phyloP scores from a whole-genome alignment of 2,329 filamentous ascomycete species.

The Lecanicillium sp. region DNA sequence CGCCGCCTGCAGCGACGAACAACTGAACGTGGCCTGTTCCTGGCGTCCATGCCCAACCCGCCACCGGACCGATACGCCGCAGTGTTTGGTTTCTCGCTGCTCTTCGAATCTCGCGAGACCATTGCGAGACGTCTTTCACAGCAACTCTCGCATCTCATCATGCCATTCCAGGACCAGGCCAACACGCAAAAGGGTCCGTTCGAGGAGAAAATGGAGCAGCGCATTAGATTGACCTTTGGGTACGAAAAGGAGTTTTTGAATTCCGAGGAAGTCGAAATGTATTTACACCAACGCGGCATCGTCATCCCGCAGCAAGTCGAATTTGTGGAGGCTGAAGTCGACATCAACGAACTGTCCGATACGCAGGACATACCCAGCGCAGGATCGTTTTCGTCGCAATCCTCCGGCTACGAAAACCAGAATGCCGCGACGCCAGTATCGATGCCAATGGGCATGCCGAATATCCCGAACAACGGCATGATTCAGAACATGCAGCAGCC shows the following conservation, averaged over 20 bases:
- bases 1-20: constrained; percentile 62
- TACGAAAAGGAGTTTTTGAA: constrained; percentile 75
- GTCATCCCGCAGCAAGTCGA: constrained; percentile 55
- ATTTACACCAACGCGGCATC: constrained; percentile 59
- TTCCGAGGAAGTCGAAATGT: constrained; percentile 68
- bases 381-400: not conserved
- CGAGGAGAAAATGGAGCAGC: constrained; percentile 25
- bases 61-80: constrained; percentile 43
- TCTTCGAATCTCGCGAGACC: constrained; percentile 47
- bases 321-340: constrained; percentile 53
- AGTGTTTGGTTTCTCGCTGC: constrained; percentile 64
- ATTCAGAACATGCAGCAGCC: not conserved
- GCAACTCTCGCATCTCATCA: constrained; percentile 25
- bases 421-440: not conserved
- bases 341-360: constrained; percentile 34
- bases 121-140: constrained; percentile 38
- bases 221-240: constrained; percentile 50
- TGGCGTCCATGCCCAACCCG: constrained; percentile 47
- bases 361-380: not conserved
- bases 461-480: not conserved
- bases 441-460: not conserved
- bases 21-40: constrained; percentile 54
- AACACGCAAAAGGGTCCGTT: not conserved
- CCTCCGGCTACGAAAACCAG: constrained; percentile 4
- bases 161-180: constrained; percentile 9